Conservation (phyloP, 2,329 filamentous ascomycete species). For the Colletotrichum godetiae region DNA sequence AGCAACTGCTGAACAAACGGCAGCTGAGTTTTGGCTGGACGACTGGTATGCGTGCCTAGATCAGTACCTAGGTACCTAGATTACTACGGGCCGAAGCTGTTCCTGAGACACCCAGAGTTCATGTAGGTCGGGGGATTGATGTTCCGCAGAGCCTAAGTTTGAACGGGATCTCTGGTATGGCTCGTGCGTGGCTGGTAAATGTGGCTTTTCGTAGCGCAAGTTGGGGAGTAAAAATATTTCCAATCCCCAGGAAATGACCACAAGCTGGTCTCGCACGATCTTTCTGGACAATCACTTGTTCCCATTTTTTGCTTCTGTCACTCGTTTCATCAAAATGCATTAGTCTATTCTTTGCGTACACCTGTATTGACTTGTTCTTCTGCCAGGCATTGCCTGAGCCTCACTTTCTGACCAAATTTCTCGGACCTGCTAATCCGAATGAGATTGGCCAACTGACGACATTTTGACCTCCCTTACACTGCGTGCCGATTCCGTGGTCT, state of each 20-base stretch:
- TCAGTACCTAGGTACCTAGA: no score
- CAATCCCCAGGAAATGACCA: neutral
- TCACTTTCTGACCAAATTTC: neutral
- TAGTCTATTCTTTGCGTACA: neutral
- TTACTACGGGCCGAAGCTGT: no score
- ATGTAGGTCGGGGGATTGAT: no score
- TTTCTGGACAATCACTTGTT: neutral
- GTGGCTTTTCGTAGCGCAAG: neutral
- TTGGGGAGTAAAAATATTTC: conserved; percentile 1
- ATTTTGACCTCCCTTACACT: conserved; percentile 4
- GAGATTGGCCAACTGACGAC: conserved; percentile 3
- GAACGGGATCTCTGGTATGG: neutral
- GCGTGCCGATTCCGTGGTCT: neutral
- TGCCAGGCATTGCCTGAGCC: neutral
- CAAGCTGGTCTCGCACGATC: neutral
- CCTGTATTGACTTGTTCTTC: neutral
- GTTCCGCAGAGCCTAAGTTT: no score
- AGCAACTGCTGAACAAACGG: conserved; percentile 15
- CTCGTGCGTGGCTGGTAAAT: neutral
- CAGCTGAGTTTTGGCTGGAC: conserved; percentile 23
- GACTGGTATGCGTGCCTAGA: neutral
- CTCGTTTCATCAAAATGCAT: conserved; percentile 27
- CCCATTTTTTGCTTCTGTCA: conserved; percentile 12
- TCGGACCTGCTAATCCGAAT: neutral
- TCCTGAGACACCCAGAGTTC: no score